Percentiles rank a stretch among this genome's conserved stretches.
These are phyloP conservation scores for Trichoderma breve DNA, from an alignment of 2,329 filamentous ascomycete genomes.

Conservation along the genomic window DNA sequence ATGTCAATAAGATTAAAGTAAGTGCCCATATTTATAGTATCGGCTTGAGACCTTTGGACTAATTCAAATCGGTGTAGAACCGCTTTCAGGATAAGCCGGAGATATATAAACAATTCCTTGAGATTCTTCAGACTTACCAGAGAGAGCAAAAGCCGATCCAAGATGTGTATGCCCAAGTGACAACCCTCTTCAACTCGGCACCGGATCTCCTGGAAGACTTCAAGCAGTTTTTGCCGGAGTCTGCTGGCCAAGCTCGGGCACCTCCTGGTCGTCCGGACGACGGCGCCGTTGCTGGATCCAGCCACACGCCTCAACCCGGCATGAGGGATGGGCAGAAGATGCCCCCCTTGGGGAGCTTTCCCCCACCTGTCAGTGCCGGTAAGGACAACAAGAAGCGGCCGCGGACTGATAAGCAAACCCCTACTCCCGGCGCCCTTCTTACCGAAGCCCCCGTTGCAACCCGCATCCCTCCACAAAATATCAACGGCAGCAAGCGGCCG, in stretches of 20 bases:
- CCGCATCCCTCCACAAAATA: slow-evolving; percentile 32
- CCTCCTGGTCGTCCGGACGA: slow-evolving; percentile 60
- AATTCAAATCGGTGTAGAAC: slow-evolving; percentile 58
- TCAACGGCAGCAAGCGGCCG: slow-evolving; percentile 58
- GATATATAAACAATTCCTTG: slow-evolving; percentile 98
- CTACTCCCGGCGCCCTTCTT: slow-evolving; percentile 46
- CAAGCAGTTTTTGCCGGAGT: slow-evolving; percentile 96
- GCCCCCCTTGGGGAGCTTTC: slow-evolving; percentile 93
- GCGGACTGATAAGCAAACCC: slow-evolving; percentile 55
- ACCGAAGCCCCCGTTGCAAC: slow-evolving; percentile 42
- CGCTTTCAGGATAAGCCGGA: slow-evolving; percentile 95
- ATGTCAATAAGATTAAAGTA: slow-evolving; percentile 99
- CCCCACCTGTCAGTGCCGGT: slow-evolving; percentile 72
- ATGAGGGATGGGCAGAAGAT: slow-evolving; percentile 68
- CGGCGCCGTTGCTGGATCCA: slow-evolving; percentile 40
- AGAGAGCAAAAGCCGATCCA: slow-evolving; percentile 97
- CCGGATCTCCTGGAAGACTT: slow-evolving; percentile 96
- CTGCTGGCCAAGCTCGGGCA: slow-evolving; percentile 55
- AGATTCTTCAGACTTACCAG: slow-evolving; percentile 97
- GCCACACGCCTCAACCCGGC: slow-evolving; percentile 55
- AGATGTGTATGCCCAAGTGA: slow-evolving; percentile 97
- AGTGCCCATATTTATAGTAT: slow-evolving; percentile 29
- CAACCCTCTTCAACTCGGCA: slow-evolving; percentile 85
- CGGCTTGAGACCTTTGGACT: slow-evolving; percentile 10
- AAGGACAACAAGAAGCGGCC: slow-evolving; percentile 91